Base-by-base conservation (phyloP, 2,329 filamentous ascomycete genomes). In the Fusarium sp. region DNA sequence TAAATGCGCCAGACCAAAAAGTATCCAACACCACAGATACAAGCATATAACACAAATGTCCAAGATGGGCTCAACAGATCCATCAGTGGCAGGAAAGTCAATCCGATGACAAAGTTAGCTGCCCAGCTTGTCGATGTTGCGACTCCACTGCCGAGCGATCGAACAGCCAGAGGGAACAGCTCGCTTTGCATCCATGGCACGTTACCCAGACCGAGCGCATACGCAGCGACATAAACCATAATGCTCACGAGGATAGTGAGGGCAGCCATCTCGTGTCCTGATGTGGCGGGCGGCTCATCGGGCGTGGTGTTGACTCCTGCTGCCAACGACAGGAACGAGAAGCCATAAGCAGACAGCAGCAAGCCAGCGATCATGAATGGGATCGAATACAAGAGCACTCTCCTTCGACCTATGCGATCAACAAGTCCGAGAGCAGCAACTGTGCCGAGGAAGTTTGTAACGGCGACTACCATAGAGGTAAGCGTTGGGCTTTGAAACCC, bases 141-240 rank as follows among this genome's bases (percentile, higher is more conserved):
- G 9, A 94, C 81, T 1, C 91, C 91, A 65, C 91, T 93, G 33
- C 93, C 94, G 3, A 94, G 82, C 9, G 91, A 91, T 54, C 93
- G 90, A 50, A 95, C 93, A 35, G 88, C 87, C 53, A 95, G 86
- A 2, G 95, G 93, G 79, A 98, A 98, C 37, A 97, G 88, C 83
- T 98, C 96, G 75, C 92, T 94, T 83, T 97, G 95, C 87, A 97
- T 96, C 96, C 96, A 98, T 1, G 96, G 95, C 6, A 98, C 94
- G 77, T 95, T 97, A 13, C 96, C 96, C 5, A 98, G 87, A 5
- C 96, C 96, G 3, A 95, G 86, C 2, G 96, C 96, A 80, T 97
- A 98, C 2, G 92, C 88, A 13, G 94, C 92, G 4, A 97, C 95
- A 81, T 97, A 98, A 12, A 94, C 75, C 81, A 95, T 92, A 80